Conservation (phyloP, 2,329 filamentous ascomycete genomes). For the Byssochlamys sp. region DNA sequence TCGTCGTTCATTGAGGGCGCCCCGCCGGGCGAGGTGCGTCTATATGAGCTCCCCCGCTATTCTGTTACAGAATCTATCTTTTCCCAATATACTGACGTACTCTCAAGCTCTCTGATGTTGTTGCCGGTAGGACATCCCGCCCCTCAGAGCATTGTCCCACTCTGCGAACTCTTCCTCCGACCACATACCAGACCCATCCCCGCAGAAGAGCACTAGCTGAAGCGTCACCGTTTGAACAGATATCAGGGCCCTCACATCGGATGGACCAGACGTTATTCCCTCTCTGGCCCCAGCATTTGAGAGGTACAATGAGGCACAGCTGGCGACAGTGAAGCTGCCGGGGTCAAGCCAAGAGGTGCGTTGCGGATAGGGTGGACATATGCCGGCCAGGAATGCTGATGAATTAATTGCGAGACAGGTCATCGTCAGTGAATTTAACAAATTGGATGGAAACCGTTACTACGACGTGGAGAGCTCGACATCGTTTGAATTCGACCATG, state of each 20-base stretch:
- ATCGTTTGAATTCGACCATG: conserved; percentile 81
- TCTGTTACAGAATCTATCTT: conserved; percentile 1
- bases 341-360: conserved; percentile 68
- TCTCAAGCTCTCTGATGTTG: conserved; percentile 69
- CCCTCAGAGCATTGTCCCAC: conserved; percentile 1
- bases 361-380: not conserved
- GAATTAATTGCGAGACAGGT: conserved; percentile 36
- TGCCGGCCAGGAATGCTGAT: conserved; percentile 5
- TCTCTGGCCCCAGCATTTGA: conserved; percentile 75
- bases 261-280: conserved; percentile 57
- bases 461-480: conserved; percentile 81
- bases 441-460: conserved; percentile 70
- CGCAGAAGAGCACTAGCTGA: not conserved
- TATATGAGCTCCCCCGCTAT: not conserved
- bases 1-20: conserved; percentile 88
- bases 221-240: conserved; percentile 44
- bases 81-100: not conserved
- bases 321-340: conserved; percentile 78
- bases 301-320: conserved; percentile 94
- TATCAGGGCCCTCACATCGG: conserved; percentile 74
- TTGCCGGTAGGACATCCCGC: conserved; percentile 55
- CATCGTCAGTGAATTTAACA: conserved; percentile 78
- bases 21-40: conserved; percentile 81
- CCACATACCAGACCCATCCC: not conserved
- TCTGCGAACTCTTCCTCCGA: not conserved